A percentile compares a stretch with the other conserved stretches of the same genome.
These are phyloP conservation scores for Aspergillus sp. DNA, from an alignment of 2,329 filamentous ascomycete genomes.

Conservation along the genomic window DNA sequence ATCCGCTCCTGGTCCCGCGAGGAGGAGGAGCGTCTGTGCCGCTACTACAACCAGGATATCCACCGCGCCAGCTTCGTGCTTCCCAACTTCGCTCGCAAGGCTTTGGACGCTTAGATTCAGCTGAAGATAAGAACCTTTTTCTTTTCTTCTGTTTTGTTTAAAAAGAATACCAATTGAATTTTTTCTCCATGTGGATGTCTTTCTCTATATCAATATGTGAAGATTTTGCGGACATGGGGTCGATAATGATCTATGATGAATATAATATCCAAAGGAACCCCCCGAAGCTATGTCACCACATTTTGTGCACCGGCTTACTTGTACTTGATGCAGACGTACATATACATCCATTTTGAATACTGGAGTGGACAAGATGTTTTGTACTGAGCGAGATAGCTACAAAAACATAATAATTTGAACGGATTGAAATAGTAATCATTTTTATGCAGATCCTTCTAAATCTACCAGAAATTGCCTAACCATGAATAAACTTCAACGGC, in stretches of 20 bases:
- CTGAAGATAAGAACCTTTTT: slow-evolving; percentile 3
- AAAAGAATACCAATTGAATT: slow-evolving; percentile 22
- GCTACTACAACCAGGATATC: slow-evolving; percentile 96
- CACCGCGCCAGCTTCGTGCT: slow-evolving; percentile 93
- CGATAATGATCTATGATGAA: slow-evolving; percentile 23
- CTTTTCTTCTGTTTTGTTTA: slow-evolving; percentile 16
- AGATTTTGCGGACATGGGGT: not conserved
- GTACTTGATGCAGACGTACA: not conserved
- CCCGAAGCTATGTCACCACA: not conserved
- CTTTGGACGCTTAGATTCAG: slow-evolving; percentile 41
- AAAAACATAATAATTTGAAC: not conserved
- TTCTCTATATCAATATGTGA: slow-evolving; percentile 1
- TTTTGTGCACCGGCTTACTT: not conserved
- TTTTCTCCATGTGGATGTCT: not conserved
- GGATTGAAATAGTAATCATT: slow-evolving; percentile 15
- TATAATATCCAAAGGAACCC: slow-evolving; percentile 7
- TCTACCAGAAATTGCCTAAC: slow-evolving; percentile 16
- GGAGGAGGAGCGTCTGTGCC: slow-evolving; percentile 90
- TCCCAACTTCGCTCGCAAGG: slow-evolving; percentile 88
- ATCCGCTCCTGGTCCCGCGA: slow-evolving; percentile 77
- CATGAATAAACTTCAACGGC: slow-evolving; percentile 3
- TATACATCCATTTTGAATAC: not conserved
- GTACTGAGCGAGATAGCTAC: not conserved
- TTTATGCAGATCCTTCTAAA: slow-evolving; percentile 18
- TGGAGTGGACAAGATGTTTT: too few relatives aligned